phyloP scores from a whole-genome alignment of 345 rosid genomes.

The Jatropha curcas region DNA sequence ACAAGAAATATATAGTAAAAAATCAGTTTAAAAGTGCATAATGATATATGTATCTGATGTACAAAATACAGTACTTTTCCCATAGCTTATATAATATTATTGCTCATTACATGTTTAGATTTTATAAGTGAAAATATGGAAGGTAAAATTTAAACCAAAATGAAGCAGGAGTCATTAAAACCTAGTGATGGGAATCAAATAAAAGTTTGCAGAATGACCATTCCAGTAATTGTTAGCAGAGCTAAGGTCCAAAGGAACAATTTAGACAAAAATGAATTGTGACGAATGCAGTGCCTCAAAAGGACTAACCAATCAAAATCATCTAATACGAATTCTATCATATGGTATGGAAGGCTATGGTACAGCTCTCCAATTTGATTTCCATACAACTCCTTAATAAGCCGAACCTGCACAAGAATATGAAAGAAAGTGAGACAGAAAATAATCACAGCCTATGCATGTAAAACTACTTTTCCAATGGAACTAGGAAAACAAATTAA shows the following conservation, averaged over 20 bases:
- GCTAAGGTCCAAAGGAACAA: neutral
- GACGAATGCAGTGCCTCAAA: neutral
- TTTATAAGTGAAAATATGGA: neutral
- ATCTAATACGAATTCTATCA: conserved; percentile 77
- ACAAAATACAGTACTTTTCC: neutral
- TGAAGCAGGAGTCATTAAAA: neutral
- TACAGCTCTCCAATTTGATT: conserved; percentile 87
- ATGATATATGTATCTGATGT: neutral
- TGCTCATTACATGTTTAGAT: neutral
- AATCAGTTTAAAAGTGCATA: neutral
- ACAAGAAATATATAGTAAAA: conserved; percentile 17
- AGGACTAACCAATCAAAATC: conserved; percentile 76
- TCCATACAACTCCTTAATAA: conserved; percentile 89
- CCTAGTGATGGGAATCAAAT: neutral
- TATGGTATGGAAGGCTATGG: conserved; percentile 92
- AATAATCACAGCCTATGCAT: neutral
- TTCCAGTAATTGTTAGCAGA: neutral
- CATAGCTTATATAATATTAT: neutral
- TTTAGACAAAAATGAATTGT: neutral
- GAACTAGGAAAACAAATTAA: neutral
- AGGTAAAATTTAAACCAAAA: neutral
- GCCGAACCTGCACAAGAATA: conserved; percentile 61
- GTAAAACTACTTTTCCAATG: neutral
- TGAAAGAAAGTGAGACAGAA: conserved; percentile 1
- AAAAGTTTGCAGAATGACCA: neutral